Evolutionary conservation across 2,329 filamentous ascomycete genomes (phyloP), one percentile per base, ranked within the genome.

Genomic region (Penicillium palitans): DNA sequence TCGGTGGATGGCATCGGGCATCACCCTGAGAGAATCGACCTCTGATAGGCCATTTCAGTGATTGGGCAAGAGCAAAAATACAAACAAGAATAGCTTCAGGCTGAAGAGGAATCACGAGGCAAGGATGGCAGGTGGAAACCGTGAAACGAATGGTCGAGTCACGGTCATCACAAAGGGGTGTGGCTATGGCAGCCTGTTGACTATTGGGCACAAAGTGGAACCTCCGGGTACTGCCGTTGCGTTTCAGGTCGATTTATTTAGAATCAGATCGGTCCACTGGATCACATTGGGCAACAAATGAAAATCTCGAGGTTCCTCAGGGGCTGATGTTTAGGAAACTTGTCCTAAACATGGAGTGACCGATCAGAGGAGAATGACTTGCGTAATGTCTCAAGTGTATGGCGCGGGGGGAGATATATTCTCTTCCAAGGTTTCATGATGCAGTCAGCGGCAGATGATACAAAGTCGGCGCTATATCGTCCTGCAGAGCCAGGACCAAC

Each of bases 1-100:
- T 59, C 55, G 57, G 57, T 58, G 52, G 59, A 67, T 37, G 24
- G 21, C 35, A 59, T 68, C 65, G 66, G 66, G 65, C 66, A 68
- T 48, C 65, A 67, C 55, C 54, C 58, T 54, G 58, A 49, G 51
- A 51, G 39, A 47, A 55, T n/a, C 7, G 47, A 35, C 41, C 52
- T 58, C 57, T 67, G 60, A 68, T 68, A 68, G 65, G 66, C 61
- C 57, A 56, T 58, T 29, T 52, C 25, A 41, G 45, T 58, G 57
- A 66, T 66, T 65, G 63, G 66, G 65, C 65, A 27, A 61, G 53
- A 57, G 54, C 51, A 24, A 56, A 62, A 58, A 55, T 27, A 61
- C 55, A 9, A 27, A 52, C 48, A 49, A 24, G 41, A 64, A 66
- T 66, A 64, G 61, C 47, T 62, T 66, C 59, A 63, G 63, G 62